Percentiles rank a stretch among this genome's conserved stretches.
Conservation (phyloP, 352 stramenopile species). For the Phytopythium kandeliae region DNA sequence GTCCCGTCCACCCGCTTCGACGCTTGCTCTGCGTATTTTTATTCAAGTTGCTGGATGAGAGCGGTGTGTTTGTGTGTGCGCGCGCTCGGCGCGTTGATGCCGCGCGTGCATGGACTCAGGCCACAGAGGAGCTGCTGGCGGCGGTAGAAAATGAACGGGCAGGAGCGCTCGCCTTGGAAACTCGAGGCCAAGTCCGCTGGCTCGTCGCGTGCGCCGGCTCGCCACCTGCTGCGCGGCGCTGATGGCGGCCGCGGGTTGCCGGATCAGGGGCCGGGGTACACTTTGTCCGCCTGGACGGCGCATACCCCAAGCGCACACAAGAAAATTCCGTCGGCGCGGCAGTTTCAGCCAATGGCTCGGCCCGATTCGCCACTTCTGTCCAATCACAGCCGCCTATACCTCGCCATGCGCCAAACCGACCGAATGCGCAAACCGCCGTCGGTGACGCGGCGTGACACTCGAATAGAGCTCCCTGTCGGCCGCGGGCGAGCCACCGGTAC, state of each 20-base stretch:
- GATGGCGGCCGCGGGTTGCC: neutral
- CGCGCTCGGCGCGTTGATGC: no score
- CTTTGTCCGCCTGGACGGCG: neutral
- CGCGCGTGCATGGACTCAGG: no score
- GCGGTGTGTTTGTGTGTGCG: no score
- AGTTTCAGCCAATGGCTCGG: neutral
- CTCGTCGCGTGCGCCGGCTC: neutral
- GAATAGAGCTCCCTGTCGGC: conserved; percentile 1
- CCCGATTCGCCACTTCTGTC: neutral
- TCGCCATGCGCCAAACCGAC: no score
- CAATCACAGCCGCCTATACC: neutral
- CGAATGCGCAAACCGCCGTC: conserved; percentile 4
- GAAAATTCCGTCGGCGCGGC: neutral
- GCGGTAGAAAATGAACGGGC: no score
- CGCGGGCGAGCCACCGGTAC: conserved; percentile 4
- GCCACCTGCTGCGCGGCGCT: neutral
- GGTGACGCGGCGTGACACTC: neutral
- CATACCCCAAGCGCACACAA: neutral
- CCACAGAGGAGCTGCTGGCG: no score
- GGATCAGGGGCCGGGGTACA: neutral
- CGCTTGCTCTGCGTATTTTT: no score
- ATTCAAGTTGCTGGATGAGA: neutral
- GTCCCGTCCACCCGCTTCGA: conserved; percentile 4
- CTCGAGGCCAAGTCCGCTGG: neutral
- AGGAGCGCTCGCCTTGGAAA: neutral